Base-by-base conservation (phyloP, 1,139 yeast species). In the Sugiyamaella japonica region DNA sequence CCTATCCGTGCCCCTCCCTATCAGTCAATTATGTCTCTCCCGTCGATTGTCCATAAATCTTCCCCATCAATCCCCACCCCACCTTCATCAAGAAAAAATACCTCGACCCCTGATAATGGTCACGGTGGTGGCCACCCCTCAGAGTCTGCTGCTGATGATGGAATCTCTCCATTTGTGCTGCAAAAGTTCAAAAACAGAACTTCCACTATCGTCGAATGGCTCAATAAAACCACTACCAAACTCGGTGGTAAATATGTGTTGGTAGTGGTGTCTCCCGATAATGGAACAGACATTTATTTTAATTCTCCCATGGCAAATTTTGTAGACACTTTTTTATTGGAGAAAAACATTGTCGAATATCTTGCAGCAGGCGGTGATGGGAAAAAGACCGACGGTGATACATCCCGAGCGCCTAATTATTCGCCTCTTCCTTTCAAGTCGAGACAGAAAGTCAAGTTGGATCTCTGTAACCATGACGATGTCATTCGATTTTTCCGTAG, bases 321-420 rank as follows among this genome's bases (percentile, higher is more conserved):
- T 37, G 61, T 58, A 37, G 50, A 52, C 25, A 44, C 48, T 32
- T 56, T 58, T 45, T 52, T 58, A 29, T 57, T 43, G 13, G 50
- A 49, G 23, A 36, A 51, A 12, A 46, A 51, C 34, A 48, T 55
- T 28, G 47, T 46, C 8, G 45, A 52, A 6, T 41, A 43, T 45
- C 41, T 46, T 16, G 23, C 48, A 38, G 28, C 17, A n/a, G 56
- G 50, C 32, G 43, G 46, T 6, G 41, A 38, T 2, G 48, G 40
- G 10, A 39, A 20, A 20, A 20, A 38, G 10, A 12, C 15, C 28
- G 45, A 40, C 13, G n/a, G 17, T 8, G 40, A 23, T 10, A 13
- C 23, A 17, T 10, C 31, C 12, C 15, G 20, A 29, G 20, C 29
- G 34, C 34, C 34, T 36, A 23, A n/a, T 34, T 23, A n/a, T 36